A percentile compares a stretch with the other conserved stretches of the same genome.
Conservation (phyloP, 2,329 filamentous ascomycete species). For the Pyricularia sp. region DNA sequence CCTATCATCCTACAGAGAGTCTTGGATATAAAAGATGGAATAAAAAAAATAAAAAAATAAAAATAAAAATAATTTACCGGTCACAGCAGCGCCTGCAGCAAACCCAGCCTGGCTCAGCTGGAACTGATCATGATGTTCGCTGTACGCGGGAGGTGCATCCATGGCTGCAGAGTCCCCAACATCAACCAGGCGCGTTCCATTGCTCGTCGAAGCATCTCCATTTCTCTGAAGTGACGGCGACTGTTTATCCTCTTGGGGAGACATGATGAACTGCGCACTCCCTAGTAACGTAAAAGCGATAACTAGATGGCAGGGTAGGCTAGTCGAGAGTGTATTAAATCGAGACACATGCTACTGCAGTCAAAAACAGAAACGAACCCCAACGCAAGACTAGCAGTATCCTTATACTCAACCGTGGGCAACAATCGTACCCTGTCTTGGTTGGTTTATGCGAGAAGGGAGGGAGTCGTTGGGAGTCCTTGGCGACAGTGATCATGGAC, state of each 20-base stretch:
- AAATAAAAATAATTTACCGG: constrained; percentile 23
- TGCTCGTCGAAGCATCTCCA: neutral
- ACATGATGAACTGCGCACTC: neutral
- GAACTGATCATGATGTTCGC: constrained; percentile 40
- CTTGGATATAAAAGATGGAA: too few relatives aligned
- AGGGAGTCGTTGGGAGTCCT: neutral
- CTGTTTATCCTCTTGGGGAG: neutral
- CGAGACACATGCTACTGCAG: neutral
- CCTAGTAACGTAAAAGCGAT: neutral
- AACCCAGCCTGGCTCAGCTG: constrained; percentile 50
- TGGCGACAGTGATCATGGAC: neutral
- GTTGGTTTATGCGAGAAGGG: neutral
- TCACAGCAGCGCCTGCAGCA: constrained; percentile 46
- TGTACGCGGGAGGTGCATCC: constrained; percentile 44
- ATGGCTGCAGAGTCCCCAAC: constrained; percentile 23
- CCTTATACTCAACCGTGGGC: neutral
- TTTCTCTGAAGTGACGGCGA: neutral
- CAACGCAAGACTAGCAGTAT: neutral
- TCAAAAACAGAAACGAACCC: neutral
- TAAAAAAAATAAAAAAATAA: neutral
- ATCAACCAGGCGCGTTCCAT: neutral
- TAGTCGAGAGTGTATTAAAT: neutral
- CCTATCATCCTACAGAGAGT: too few relatives aligned
- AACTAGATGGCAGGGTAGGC: neutral
- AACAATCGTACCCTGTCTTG: neutral